phyloP scores from a whole-genome alignment of 192 early-diverging fungal genomes.

The Thamnidium elegans region DNA sequence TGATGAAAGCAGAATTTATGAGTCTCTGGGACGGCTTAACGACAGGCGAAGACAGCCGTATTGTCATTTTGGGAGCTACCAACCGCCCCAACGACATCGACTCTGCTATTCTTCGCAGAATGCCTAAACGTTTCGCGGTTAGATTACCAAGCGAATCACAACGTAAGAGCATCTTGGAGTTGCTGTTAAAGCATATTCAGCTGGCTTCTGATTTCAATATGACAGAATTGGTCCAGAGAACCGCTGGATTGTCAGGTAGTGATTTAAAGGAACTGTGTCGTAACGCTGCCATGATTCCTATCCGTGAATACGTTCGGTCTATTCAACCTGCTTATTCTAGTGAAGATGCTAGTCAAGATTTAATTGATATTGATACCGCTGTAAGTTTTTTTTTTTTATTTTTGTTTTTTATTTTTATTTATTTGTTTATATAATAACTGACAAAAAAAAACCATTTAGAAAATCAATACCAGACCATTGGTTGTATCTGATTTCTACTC shows the following conservation, averaged over 20 bases:
- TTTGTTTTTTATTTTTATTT: neutral
- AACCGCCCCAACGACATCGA: conserved; percentile 99
- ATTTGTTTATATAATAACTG: neutral
- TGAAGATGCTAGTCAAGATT: conserved; percentile 29
- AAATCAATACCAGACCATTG: conserved; percentile 29
- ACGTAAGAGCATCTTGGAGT: conserved; percentile 76
- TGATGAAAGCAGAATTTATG: conserved; percentile 99
- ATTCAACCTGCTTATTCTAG: conserved; percentile 28
- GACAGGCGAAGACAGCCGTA: conserved; percentile 60
- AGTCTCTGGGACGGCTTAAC: conserved; percentile 97
- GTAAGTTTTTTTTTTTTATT: conserved; percentile 11
- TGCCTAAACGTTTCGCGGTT: conserved; percentile 95
- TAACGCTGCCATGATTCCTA: conserved; percentile 92
- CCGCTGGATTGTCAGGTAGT: conserved; percentile 84
- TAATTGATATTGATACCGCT: conserved; percentile 25
- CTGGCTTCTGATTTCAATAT: conserved; percentile 69
- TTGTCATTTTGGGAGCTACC: conserved; percentile 89
- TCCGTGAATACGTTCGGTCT: conserved; percentile 77
- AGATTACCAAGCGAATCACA: conserved; percentile 80
- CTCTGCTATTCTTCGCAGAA: conserved; percentile 91
- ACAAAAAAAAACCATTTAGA: conserved; percentile 13
- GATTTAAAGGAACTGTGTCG: conserved; percentile 98
- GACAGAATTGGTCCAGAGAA: conserved; percentile 62
- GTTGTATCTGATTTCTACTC: conserved; percentile 28
- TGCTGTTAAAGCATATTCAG: conserved; percentile 72